phyloP scores from a whole-genome alignment of 2,329 filamentous ascomycete species.

The Cercospora berteroae region DNA sequence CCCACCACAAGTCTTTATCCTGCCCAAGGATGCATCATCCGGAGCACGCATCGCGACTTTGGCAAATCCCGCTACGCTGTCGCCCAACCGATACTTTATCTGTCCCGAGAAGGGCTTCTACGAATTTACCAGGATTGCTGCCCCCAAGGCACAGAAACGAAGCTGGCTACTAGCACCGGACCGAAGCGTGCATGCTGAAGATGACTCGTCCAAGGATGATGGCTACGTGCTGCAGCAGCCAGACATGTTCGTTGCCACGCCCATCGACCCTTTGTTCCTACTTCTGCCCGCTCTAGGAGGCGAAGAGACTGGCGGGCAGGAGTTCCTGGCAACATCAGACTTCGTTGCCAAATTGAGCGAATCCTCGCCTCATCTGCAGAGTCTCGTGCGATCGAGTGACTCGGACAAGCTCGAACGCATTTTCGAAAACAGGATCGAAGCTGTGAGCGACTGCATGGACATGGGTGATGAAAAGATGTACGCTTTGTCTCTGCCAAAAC shows the following conservation, averaged over 20 bases:
- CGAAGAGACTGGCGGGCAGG: slow-evolving; percentile 21
- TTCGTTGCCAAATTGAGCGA: slow-evolving; percentile 63
- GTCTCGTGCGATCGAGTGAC: slow-evolving; percentile 47
- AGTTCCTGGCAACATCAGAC: slow-evolving; percentile 65
- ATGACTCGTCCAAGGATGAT: slow-evolving; percentile 19
- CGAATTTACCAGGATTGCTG: slow-evolving; percentile 59
- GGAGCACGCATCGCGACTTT: slow-evolving; percentile 57
- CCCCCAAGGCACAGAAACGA: slow-evolving; percentile 47
- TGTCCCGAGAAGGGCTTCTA: slow-evolving; percentile 59
- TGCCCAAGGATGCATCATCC: slow-evolving; percentile 54
- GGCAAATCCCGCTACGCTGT: slow-evolving; percentile 52
- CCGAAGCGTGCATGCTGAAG: slow-evolving; percentile 7
- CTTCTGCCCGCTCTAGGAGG: slow-evolving; percentile 67
- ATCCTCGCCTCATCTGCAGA: slow-evolving; percentile 57
- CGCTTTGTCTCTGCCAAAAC: slow-evolving; percentile 69
- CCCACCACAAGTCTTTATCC: slow-evolving; percentile 56
- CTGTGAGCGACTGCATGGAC: slow-evolving; percentile 77
- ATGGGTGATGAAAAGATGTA: slow-evolving; percentile 88
- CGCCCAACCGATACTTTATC: slow-evolving; percentile 55
- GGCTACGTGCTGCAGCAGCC: slow-evolving; percentile 64
- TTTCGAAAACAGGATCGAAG: slow-evolving; percentile 56
- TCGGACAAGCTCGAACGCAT: slow-evolving; percentile 45
- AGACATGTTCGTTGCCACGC: slow-evolving; percentile 79
- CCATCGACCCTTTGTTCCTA: slow-evolving; percentile 80
- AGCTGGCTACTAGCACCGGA: slow-evolving; percentile 55